Percentiles rank a stretch among this genome's conserved stretches.
Conservation (phyloP, 2,329 filamentous ascomycete species). For the Tolypocladium pustulatum region DNA sequence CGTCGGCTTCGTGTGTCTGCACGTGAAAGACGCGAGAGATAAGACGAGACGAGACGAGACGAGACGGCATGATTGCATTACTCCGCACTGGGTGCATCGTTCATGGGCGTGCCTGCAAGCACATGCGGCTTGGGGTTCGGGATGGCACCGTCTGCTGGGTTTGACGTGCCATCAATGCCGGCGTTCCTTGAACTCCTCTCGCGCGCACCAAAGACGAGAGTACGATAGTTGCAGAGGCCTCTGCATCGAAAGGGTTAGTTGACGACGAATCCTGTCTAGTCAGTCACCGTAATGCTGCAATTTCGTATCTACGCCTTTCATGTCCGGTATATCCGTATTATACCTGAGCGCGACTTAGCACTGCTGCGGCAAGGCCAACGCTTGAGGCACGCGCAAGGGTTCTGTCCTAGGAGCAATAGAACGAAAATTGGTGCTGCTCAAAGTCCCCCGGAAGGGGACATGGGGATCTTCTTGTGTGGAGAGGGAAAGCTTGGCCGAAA, state of each 20-base stretch:
- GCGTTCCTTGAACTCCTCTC: not conserved
- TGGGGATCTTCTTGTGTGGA: not conserved
- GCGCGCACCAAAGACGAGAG: not conserved
- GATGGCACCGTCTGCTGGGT: not conserved
- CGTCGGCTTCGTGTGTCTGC: not conserved
- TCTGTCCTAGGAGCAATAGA: not conserved
- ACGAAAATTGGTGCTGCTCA: not conserved
- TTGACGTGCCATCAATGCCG: not conserved
- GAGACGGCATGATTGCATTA: not conserved
- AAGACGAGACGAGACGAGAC: not conserved
- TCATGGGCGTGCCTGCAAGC: not conserved
- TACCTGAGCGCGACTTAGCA: not conserved
- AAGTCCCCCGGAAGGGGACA: not conserved
- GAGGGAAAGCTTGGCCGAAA: not conserved
- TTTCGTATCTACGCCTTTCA: not conserved
- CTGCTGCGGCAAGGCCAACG: not conserved
- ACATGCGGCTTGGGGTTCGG: not conserved
- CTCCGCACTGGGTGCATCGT: not conserved
- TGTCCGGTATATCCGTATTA: not conserved
- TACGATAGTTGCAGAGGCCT: not conserved
- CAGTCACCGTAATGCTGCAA: not conserved
- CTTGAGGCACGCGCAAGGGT: not conserved
- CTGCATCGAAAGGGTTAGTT: not conserved
- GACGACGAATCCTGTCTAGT: not conserved
- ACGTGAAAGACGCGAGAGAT: not conserved